Base-by-base conservation (phyloP, 2,329 filamentous ascomycete genomes). In the Scytalidium lignicola region DNA sequence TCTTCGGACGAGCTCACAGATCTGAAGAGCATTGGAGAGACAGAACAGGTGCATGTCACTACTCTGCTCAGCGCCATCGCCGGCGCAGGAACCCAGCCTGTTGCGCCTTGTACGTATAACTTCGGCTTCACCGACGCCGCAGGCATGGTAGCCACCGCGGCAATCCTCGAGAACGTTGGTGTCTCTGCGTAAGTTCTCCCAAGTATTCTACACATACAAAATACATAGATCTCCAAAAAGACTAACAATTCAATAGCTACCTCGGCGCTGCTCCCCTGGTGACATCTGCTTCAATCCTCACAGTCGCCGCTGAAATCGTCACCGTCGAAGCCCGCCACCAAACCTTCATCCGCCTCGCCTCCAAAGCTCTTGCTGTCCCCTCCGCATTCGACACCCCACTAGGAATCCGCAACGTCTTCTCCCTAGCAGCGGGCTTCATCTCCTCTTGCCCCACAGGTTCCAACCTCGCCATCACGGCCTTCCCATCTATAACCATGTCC, bases 241-340 rank as follows among this genome's bases (percentile, higher is more conserved):
- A n/a, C 12, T 17, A 37, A 37, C n/a, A 13, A 5, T 13, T 37
- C 32, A 37, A 37, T 9, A 37, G n/a, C 32, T 78, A 79, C 68
- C 79, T 89, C 13, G 86, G 85, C 51, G 86, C 83, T 21, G 85
- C 84, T 13, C 80, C 83, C 3, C 73, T 88, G 26, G 67, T 90
- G 54, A 74, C 77, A 42, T 74, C 75, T 48, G 70, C 74, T 44
- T 73, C 71, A 44, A 78, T 88, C 53, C 79, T 90, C 45, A 73
- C 76, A 52, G 79, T 81, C 18, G 86, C 86, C 2, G 86, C 76
- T 9, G 80, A 80, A 45, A 90, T 90, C 64, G 76, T 88, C 41
- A 86, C 85, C 20, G 77, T 88, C 51, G 86, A 90, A 70, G 76
- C 85, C 22, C 78, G 86, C 51, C 86, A 90, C 69, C 83, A 88